Conservation (phyloP, 305 asterid genomes). For the Fraxinus paxiana region DNA sequence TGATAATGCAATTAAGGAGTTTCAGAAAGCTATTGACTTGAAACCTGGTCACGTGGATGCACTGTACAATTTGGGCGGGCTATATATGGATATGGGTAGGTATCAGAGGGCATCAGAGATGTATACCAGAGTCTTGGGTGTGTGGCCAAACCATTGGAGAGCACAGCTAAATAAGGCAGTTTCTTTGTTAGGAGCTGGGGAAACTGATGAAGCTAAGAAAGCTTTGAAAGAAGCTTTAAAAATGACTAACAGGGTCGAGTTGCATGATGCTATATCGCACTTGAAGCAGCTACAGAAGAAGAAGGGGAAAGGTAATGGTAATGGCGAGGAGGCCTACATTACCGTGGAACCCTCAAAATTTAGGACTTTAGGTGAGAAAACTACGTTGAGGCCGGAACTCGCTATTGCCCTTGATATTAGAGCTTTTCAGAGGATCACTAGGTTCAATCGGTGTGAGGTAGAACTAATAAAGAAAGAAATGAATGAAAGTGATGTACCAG, state of each 20-base stretch:
- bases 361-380: conserved; percentile 68
- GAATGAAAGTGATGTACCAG: conserved; percentile 67
- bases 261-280: conserved; percentile 84
- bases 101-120: conserved; percentile 95
- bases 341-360: conserved; percentile 69
- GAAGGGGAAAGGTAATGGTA: conserved; percentile 61
- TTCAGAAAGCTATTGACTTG: conserved; percentile 93
- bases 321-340: conserved; percentile 60
- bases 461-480: conserved; percentile 78
- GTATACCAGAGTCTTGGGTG: conserved; percentile 88
- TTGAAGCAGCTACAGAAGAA: conserved; percentile 91
- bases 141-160: conserved; percentile 96
- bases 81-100: conserved; percentile 98
- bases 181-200: conserved; percentile 88
- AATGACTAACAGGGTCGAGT: conserved; percentile 92
- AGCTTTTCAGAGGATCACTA: conserved; percentile 80
- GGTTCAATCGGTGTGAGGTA: conserved; percentile 72
- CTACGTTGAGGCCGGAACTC: conserved; percentile 61
- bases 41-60: conserved; percentile 97
- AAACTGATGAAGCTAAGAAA: conserved; percentile 90
- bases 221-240: conserved; percentile 90
- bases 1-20: conserved; percentile 95
- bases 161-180: conserved; percentile 95
- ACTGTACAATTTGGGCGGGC: conserved; percentile 82
- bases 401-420: conserved; percentile 74